Evolutionary conservation across 192 early-diverging fungal genomes (phyloP).

Genomic region (Podila minutissima): DNA sequence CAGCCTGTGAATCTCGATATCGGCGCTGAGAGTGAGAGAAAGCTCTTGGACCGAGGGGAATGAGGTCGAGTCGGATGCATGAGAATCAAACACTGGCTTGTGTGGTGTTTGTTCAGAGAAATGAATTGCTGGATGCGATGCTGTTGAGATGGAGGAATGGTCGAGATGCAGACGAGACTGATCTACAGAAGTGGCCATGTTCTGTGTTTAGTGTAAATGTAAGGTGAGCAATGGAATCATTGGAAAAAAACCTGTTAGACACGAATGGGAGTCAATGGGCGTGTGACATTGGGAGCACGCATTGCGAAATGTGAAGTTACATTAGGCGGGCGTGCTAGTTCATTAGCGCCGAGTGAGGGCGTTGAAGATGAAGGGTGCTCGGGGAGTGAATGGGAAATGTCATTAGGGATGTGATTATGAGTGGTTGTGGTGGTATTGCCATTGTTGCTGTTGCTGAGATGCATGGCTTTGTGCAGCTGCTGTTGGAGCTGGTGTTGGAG

Average conservation of each 20-base stretch:
- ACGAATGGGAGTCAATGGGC: no score
- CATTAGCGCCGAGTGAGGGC: no score
- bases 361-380: no score
- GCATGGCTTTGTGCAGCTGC: not conserved
- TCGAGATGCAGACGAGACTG: not conserved
- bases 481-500: conserved; percentile 1
- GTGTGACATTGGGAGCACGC: not conserved
- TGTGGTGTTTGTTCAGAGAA: not conserved
- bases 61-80: not conserved
- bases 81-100: not conserved
- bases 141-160: not conserved
- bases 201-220: not conserved
- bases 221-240: not conserved
- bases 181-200: not conserved
- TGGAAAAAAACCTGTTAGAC: no score
- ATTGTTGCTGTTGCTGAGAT: conserved; percentile 6
- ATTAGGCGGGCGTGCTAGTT: no score
- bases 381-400: not conserved
- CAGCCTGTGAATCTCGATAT: conserved; percentile 36
- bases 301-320: not conserved
- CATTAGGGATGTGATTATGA: conserved; percentile 1
- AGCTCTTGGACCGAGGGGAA: conserved; percentile 43
- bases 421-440: not conserved
- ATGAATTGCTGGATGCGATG: not conserved
- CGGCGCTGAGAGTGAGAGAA: conserved; percentile 37